Conservation (phyloP, 2,329 filamentous ascomycete genomes). For the Hypomyces rosellus region DNA sequence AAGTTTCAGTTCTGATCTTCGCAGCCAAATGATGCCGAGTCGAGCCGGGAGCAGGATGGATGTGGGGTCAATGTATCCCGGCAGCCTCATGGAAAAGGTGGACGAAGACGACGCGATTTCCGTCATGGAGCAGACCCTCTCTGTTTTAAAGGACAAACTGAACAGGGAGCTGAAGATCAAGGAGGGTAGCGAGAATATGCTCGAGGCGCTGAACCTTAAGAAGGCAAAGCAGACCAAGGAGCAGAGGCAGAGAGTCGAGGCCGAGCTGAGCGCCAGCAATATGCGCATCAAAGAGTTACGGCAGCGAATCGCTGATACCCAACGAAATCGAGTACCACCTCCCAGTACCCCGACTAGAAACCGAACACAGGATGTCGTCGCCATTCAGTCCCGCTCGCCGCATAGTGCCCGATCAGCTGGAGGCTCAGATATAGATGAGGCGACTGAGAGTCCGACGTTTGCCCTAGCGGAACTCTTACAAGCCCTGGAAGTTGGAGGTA, state of each 20-base stretch:
- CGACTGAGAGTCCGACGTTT: constrained; percentile 82
- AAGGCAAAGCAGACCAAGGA: constrained; percentile 94
- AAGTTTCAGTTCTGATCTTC: constrained; percentile 85
- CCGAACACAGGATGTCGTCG: constrained; percentile 41
- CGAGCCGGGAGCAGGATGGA: constrained; percentile 32
- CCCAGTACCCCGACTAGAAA: constrained; percentile 45
- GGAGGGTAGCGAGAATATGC: constrained; percentile 92
- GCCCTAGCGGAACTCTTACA: constrained; percentile 85
- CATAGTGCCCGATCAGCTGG: constrained; percentile 49
- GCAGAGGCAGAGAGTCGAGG: constrained; percentile 71
- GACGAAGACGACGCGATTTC: constrained; percentile 55
- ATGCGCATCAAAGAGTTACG: constrained; percentile 57
- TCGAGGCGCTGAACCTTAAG: constrained; percentile 90
- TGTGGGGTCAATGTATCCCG: constrained; percentile 29
- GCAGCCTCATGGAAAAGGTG: constrained; percentile 45
- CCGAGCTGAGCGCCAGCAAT: constrained; percentile 86
- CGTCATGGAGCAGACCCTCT: constrained; percentile 66
- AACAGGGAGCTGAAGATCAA: constrained; percentile 98
- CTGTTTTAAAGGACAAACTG: constrained; percentile 72
- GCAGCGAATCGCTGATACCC: constrained; percentile 54
- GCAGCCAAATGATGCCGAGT: constrained; percentile 53
- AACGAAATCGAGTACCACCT: constrained; percentile 42
- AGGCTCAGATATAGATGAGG: constrained; percentile 60
- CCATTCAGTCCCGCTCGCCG: constrained; percentile 48
- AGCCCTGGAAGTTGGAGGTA: constrained; percentile 77